A percentile compares a stretch with the other conserved stretches of the same genome.
Conservation (phyloP, 148 eudicot species). For the Polygonum aviculare region DNA sequence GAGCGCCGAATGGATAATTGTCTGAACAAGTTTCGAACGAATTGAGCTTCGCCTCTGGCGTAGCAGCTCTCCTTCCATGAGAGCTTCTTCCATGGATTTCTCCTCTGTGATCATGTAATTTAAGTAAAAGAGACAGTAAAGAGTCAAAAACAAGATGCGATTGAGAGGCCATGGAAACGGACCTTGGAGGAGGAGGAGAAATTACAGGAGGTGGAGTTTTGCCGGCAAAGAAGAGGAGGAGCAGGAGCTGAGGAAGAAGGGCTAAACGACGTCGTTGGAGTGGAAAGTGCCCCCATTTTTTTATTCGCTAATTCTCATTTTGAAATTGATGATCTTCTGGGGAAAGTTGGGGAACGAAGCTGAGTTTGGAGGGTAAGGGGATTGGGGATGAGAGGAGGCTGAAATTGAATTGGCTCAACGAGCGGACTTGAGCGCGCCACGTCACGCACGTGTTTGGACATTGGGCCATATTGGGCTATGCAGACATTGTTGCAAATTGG, state of each 20-base stretch:
- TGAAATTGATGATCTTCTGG: not conserved
- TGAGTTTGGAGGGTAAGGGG: not conserved
- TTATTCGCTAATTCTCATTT: not conserved
- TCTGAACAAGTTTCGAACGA: not conserved
- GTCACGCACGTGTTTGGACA: not conserved
- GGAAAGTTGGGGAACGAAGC: not conserved
- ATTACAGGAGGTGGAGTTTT: not conserved
- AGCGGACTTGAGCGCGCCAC: constrained; percentile 1
- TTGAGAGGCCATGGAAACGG: not conserved
- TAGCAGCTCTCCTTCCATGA: not conserved
- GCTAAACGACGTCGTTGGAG: constrained; percentile 10
- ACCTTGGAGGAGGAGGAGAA: constrained; percentile 2
- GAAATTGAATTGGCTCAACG: not conserved
- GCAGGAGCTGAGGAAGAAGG: not conserved
- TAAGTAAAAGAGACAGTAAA: not conserved
- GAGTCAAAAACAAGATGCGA: not conserved
- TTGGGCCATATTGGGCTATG: too few species aligned
- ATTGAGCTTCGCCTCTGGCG: not conserved
- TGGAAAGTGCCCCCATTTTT: not conserved
- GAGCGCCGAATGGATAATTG: not conserved
- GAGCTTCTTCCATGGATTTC: not conserved
- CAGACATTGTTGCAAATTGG: too few species aligned
- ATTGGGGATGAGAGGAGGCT: constrained; percentile 1
- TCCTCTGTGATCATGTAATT: not conserved
- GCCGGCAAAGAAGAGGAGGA: not conserved